phyloP scores from a whole-genome alignment of 106 monocot species.

The Posidonia australis region DNA sequence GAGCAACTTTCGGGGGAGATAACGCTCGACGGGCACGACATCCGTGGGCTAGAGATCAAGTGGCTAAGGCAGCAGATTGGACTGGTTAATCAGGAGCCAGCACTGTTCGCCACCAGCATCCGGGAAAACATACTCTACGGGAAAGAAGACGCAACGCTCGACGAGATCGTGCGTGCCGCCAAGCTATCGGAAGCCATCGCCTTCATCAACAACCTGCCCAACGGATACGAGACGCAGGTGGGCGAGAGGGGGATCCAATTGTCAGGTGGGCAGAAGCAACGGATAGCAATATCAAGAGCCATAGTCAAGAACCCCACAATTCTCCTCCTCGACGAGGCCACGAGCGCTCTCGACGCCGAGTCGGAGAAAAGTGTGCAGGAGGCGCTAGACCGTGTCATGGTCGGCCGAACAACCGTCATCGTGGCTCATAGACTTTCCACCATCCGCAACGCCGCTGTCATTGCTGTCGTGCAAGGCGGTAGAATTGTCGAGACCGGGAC shows the following conservation, averaged over 20 bases:
- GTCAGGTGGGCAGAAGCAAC: conserved; percentile 29
- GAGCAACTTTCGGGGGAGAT: conserved; percentile 44
- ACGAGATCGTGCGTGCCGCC: conserved; percentile 11
- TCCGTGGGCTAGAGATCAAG: conserved; percentile 15
- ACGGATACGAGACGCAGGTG: conserved; percentile 22
- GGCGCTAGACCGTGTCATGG: conserved; percentile 25
- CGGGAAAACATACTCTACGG: conserved; percentile 29
- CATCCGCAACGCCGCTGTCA: conserved; percentile 16
- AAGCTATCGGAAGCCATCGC: conserved; percentile 16
- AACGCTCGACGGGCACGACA: conserved; percentile 11
- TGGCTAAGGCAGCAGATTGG: conserved; percentile 18
- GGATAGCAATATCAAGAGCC: conserved; percentile 51
- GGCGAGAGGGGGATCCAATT: conserved; percentile 25
- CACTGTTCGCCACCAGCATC: conserved; percentile 25
- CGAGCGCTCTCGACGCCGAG: conserved; percentile 23
- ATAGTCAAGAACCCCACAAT: conserved; percentile 90
- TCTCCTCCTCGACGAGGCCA: conserved; percentile 92
- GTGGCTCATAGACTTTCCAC: conserved; percentile 28
- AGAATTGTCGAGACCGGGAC: conserved; percentile 50
- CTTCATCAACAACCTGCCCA: conserved; percentile 24
- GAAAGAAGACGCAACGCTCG: conserved; percentile 19
- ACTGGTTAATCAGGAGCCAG: conserved; percentile 26
- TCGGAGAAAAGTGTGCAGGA: conserved; percentile 27
- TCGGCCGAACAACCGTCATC: conserved; percentile 22
- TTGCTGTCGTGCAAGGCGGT: conserved; percentile 17